phyloP scores from a whole-genome alignment of 305 asterid genomes.

The Petunia hybrid region DNA sequence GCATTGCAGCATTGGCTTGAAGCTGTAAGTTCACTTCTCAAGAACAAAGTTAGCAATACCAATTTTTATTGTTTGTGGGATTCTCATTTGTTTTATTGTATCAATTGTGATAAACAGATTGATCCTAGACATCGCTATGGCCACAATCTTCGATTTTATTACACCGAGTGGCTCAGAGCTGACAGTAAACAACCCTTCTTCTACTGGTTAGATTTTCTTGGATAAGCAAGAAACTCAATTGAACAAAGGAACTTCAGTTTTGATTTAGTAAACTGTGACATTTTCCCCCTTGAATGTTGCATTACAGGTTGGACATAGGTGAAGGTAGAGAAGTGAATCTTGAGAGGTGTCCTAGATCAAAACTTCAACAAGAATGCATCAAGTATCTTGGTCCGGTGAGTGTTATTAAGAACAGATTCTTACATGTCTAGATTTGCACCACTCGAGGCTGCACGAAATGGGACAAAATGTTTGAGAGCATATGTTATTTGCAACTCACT shows the following conservation, averaged over 20 bases:
- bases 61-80: not conserved
- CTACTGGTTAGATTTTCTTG: constrained; percentile 65
- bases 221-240: not conserved
- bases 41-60: not conserved
- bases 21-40: constrained; percentile 66
- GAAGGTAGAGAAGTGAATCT: constrained; percentile 78
- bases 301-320: constrained; percentile 81
- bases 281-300: constrained; percentile 7
- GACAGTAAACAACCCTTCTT: constrained; percentile 88
- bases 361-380: constrained; percentile 87
- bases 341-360: constrained; percentile 67
- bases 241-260: not conserved
- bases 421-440: no score
- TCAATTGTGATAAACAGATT: constrained; percentile 52
- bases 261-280: not conserved
- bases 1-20: constrained; percentile 98
- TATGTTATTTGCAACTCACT: constrained; percentile 1
- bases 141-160: constrained; percentile 85
- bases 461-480: not conserved
- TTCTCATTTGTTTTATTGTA: not conserved
- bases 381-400: constrained; percentile 95
- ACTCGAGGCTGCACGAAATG: not conserved
- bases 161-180: constrained; percentile 78
- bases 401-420: no score
- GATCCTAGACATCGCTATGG: constrained; percentile 93